Base-by-base conservation (phyloP, 2,329 filamentous ascomycete genomes). In the Trichoderma afroharzianum region DNA sequence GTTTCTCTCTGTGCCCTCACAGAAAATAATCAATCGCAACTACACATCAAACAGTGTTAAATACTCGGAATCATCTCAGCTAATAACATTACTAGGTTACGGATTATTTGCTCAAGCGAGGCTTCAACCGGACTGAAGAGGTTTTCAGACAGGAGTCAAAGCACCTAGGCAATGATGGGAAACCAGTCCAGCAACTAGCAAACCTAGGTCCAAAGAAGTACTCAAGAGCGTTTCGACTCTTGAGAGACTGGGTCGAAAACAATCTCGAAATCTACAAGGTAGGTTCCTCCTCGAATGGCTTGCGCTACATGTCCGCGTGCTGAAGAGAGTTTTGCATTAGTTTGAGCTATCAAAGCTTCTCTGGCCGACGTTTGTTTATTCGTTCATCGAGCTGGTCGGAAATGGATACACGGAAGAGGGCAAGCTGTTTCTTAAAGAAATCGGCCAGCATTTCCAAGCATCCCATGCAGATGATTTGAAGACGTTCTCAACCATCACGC, bases 311-410 rank as follows among this genome's bases (percentile, higher is more conserved):
- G 11, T 4, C 14, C 57, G 6, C 30, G n/a, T 61, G 28, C 70
- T 72, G 24, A 72, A 28, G 9, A 61, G 18, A 12, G 30, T 18
- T 61, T n/a, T 61, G 18, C 72, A 14, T 73, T 59, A 95, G 90
- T 94, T 95, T 58, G 96, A 99, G 82, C 86, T 99, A 3, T 88
- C 90, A 72, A 94, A 97, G 75, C 85, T 98, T 4, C 83, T 97
- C 18, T 99, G 96, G 94, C 96, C 96, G 0, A 84, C 97, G 0
- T 98, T 98, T 78, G 93, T 98, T 64, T 97, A 99, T 81, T 96
- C 93, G 0, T 98, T 93, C 78, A 85, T 99, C 30, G 91, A 93
- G 71, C 88, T 98, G 70, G 88, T 97, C 32, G 86, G 86, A 39
- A 89, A 93, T 72, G 90, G 90, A 74, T 94, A 92, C 76, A 83